Evolutionary conservation across 331 rosid species (phyloP), one percentile per base, ranked within the genome.

Genomic region (Pyracantha coccinea): DNA sequence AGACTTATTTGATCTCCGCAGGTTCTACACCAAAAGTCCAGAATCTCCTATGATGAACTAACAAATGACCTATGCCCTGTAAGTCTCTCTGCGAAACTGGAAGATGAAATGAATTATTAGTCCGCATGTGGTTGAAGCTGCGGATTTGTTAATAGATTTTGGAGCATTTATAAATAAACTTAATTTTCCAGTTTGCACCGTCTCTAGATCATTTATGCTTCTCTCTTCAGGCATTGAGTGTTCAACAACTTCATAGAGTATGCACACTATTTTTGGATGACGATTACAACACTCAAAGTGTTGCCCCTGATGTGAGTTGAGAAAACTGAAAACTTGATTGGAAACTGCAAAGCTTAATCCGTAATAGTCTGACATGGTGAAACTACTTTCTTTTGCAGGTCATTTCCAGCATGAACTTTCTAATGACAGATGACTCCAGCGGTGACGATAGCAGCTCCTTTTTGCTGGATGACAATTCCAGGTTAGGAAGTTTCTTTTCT

Each of bases 61-160:
- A 85, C 93, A 29, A 89, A 89, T 79, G 95, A 90, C 71, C 80
- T 93, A 25, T 93, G 98, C 86, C 98, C 98, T 19, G 98, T 93
- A 88, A 90, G 90, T 85, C 54, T 76, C 62, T 68, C 7, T 70
- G 29, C 12, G 31, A 55, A 72, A 53, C 14, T 25, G 33, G 62
- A 20, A 57, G 25, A 45, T 47, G 41, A 60, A 33, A 71, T 72
- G 23, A 61, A 73, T 17, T 59, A 31, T 13, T 60, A 52, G 45
- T 8, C 44, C 27, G 24, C 53, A 21, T 52, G 19, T 17, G 63
- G n/a, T 28, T 23, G 75, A 71, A 71, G 17, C 27, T 52, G 66
- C 23, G 13, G 9, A 47, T 8, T 20, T 1, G 20, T 35, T 3
- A 13, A 33, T 54, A 31, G 57, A 8, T 27, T n/a, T 53, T 14